Percentiles rank a stretch among this genome's conserved stretches.
Evolutionary conservation across 2,329 filamentous ascomycete species (phyloP).

Genomic region (Phialophora expanda): DNA sequence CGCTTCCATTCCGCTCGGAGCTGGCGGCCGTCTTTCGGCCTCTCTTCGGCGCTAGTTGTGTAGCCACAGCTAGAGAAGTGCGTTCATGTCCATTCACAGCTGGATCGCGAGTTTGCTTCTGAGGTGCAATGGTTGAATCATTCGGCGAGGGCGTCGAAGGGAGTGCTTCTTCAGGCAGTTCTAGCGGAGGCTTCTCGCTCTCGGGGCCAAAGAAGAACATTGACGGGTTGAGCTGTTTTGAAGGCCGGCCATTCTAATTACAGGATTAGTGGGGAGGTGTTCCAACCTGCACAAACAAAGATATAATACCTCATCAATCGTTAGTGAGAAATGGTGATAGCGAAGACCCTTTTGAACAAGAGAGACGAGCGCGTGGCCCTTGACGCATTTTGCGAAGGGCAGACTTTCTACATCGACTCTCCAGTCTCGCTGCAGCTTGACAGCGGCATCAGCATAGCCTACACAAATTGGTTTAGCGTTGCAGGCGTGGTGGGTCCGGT

Average conservation of each 20-base stretch:
- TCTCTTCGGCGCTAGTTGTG: conserved; percentile 44
- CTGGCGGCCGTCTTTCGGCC: conserved; percentile 38
- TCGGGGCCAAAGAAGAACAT: conserved; percentile 56
- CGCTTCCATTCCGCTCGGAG: conserved; percentile 44
- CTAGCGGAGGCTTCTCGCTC: conserved; percentile 42
- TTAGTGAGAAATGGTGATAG: conserved; percentile 53
- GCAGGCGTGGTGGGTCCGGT: conserved; percentile 36
- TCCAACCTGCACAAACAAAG: not conserved
- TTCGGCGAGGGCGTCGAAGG: conserved; percentile 40
- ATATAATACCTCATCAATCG: conserved; percentile 53
- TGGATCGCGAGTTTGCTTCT: conserved; percentile 46
- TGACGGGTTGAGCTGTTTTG: conserved; percentile 43
- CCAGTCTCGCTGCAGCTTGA: conserved; percentile 67
- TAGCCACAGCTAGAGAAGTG: conserved; percentile 12
- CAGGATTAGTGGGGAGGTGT: conserved; percentile 28
- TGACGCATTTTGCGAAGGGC: conserved; percentile 65
- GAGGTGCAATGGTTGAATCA: conserved; percentile 38
- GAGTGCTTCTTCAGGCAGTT: conserved; percentile 40
- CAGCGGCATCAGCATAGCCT: conserved; percentile 65
- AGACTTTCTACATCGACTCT: conserved; percentile 65
- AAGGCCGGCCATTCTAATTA: conserved; percentile 38
- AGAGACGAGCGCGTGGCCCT: conserved; percentile 63
- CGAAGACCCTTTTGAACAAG: conserved; percentile 68
- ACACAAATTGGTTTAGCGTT: conserved; percentile 23
- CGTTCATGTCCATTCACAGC: conserved; percentile 47